phyloP scores from a whole-genome alignment of 2,329 filamentous ascomycete genomes.

The Ceratocystiopsis sp. region DNA sequence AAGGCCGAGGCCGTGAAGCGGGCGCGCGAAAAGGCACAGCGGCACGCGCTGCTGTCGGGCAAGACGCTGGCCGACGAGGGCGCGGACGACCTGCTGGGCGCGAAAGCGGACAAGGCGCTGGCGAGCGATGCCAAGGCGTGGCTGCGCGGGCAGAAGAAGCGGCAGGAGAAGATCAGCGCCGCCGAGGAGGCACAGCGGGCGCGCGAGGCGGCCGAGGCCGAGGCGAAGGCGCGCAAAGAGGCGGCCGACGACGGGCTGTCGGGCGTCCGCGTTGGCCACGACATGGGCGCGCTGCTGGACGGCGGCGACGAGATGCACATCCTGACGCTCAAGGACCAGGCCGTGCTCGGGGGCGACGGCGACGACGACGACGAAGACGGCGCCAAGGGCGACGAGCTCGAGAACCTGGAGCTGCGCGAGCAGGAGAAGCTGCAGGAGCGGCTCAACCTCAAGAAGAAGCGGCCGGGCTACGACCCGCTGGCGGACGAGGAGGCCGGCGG shows the following conservation, averaged over 20 bases:
- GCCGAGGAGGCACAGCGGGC: constrained; percentile 60
- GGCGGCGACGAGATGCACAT: constrained; percentile 58
- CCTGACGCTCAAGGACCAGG: constrained; percentile 83
- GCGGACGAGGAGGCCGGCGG: constrained; percentile 39
- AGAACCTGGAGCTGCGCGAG: constrained; percentile 57
- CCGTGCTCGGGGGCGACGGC: constrained; percentile 39
- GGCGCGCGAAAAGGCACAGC: constrained; percentile 68
- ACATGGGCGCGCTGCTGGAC: constrained; percentile 64
- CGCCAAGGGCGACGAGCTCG: constrained; percentile 79
- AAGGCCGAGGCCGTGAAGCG: constrained; percentile 72
- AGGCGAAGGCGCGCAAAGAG: constrained; percentile 48
- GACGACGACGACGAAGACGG: constrained; percentile 35
- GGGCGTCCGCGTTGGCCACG: constrained; percentile 83
- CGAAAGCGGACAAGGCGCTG: background rate
- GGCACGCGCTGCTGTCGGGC: constrained; percentile 60
- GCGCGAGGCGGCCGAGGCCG: constrained; percentile 41
- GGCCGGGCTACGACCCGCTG: constrained; percentile 65
- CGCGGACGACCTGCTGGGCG: constrained; percentile 34
- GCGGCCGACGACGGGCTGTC: constrained; percentile 61
- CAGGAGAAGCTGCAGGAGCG: constrained; percentile 57
- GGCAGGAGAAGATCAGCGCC: constrained; percentile 78
- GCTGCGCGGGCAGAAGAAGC: constrained; percentile 80
- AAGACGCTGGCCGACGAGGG: constrained; percentile 66
- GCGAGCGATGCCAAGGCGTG: constrained; percentile 69
- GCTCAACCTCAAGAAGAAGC: constrained; percentile 78